These are phyloP conservation scores for Plenodomus tracheiphilus DNA, from an alignment of 2,329 filamentous ascomycete genomes.

Conservation along the genomic window DNA sequence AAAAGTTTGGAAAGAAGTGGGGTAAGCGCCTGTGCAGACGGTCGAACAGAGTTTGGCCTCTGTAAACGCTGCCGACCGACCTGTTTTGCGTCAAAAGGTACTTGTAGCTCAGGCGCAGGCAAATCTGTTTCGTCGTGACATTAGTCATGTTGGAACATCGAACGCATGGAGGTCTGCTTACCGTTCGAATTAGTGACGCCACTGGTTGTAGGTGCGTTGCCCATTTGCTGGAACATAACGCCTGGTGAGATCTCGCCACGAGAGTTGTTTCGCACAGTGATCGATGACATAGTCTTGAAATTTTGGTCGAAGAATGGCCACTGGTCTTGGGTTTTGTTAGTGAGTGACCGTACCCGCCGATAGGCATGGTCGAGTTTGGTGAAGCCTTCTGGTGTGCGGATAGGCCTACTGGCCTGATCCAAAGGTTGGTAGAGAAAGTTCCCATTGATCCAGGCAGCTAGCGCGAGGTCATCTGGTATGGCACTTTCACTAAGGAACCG, in stretches of 20 bases:
- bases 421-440: conserved; percentile 23
- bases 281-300: conserved; percentile 27
- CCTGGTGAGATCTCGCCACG: conserved; percentile 17
- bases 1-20: not conserved
- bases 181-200: not conserved
- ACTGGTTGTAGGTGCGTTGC: not conserved
- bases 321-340: conserved; percentile 35
- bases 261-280: conserved; percentile 21
- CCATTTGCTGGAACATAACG: conserved; percentile 1
- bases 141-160: not conserved
- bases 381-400: conserved; percentile 28
- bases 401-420: conserved; percentile 8
- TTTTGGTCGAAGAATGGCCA: conserved; percentile 35
- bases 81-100: not conserved
- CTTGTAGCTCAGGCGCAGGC: not conserved
- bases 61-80: not conserved
- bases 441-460: conserved; percentile 27
- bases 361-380: conserved; percentile 31
- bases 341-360: conserved; percentile 31
- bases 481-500: conserved; percentile 23
- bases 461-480: conserved; percentile 19
- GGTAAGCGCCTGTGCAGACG: not conserved
- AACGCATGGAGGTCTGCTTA: not conserved
- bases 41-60: not conserved
- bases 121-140: not conserved